Evolutionary conservation across 768 basidiomycete species (phyloP).

Genomic region (Trametes gibbosa): DNA sequence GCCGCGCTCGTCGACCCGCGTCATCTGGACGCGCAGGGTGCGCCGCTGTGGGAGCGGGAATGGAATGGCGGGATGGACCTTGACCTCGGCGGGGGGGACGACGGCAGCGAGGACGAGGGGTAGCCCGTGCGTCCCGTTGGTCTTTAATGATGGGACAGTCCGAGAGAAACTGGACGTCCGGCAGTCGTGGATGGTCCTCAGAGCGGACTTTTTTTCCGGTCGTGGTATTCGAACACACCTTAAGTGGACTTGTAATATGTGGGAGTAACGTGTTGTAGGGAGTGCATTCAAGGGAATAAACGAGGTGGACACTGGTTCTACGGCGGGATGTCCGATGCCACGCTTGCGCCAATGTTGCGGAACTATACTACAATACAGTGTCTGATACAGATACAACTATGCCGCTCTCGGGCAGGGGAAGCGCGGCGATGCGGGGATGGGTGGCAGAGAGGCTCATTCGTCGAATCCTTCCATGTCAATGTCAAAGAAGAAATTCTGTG

Average conservation of each 20-base stretch:
- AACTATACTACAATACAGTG: constrained; percentile 9
- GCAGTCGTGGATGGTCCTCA: no score
- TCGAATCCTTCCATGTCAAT: constrained; percentile 62
- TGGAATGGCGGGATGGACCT: constrained; percentile 74
- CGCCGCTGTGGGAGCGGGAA: constrained; percentile 74
- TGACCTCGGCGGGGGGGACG: constrained; percentile 43
- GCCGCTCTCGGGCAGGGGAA: not conserved
- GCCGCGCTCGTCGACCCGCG: constrained; percentile 37
- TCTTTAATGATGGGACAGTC: no score
- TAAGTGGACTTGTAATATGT: not conserved
- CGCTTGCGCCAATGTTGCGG: not conserved
- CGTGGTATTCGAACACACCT: no score
- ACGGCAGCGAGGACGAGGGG: constrained; percentile 23
- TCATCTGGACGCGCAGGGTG: constrained; percentile 25
- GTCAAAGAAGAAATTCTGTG: constrained; percentile 58
- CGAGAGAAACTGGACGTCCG: no score
- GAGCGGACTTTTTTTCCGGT: no score
- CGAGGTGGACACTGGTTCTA: not conserved
- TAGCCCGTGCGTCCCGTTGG: not conserved
- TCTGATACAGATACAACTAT: constrained; percentile 9
- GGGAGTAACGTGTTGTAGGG: not conserved
- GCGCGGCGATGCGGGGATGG: no score
- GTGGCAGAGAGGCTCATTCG: constrained; percentile 6
- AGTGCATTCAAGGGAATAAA: no score
- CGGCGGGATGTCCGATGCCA: not conserved